Conservation (phyloP, 2,329 filamentous ascomycete species). For the Penicillium rolfsii region DNA sequence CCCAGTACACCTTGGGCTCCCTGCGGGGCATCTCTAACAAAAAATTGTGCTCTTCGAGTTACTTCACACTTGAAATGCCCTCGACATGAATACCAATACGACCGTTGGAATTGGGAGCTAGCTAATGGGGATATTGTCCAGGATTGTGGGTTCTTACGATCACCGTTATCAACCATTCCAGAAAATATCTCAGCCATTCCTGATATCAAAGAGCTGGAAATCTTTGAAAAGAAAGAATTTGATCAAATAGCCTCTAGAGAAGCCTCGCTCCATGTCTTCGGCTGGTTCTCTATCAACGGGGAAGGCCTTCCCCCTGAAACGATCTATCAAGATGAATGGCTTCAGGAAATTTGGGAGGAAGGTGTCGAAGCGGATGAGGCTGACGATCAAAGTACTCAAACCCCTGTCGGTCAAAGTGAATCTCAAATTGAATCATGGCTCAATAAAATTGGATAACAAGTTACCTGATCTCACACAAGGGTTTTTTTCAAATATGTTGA, state of each 20-base stretch:
- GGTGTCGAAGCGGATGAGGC: background rate
- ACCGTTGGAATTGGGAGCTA: slow-evolving; percentile 17
- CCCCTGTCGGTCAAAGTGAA: background rate
- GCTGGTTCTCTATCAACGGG: slow-evolving; percentile 22
- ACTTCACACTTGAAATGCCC: slow-evolving; percentile 14
- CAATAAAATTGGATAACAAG: no score
- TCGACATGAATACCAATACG: slow-evolving; percentile 17
- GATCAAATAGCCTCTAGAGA: slow-evolving; percentile 21
- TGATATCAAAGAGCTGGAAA: background rate
- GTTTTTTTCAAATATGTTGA: no score
- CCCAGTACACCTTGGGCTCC: slow-evolving; percentile 15
- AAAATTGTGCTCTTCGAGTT: slow-evolving; percentile 19
- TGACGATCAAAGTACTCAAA: background rate
- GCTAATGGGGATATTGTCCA: slow-evolving; percentile 8
- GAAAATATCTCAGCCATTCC: background rate
- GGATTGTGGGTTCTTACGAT: slow-evolving; percentile 9
- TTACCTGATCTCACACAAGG: no score
- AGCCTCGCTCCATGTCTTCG: slow-evolving; percentile 25
- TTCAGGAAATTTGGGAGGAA: slow-evolving; percentile 11
- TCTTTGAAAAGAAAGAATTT: slow-evolving; percentile 6
- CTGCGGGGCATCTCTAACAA: slow-evolving; percentile 8
- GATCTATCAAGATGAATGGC: slow-evolving; percentile 25
- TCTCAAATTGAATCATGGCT: no score
- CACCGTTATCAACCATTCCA: background rate
- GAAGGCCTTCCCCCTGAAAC: slow-evolving; percentile 20